phyloP scores from a whole-genome alignment of 176 grass and related monocot genomes.

The Poa annua region DNA sequence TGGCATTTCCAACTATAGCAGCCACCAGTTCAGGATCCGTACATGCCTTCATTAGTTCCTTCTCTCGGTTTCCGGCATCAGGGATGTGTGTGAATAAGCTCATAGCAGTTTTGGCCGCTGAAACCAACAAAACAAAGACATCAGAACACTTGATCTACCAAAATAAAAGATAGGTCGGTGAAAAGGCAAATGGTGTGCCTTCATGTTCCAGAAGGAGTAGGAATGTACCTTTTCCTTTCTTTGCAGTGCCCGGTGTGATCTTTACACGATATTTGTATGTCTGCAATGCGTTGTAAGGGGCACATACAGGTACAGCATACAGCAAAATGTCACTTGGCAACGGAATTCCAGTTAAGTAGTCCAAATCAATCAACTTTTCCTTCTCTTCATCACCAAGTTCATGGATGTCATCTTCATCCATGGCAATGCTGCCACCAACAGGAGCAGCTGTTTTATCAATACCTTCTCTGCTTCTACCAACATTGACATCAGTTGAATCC shows the following conservation, averaged over 20 bases:
- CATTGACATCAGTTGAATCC: constrained; percentile 37
- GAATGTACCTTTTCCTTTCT: constrained; percentile 88
- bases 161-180: background rate
- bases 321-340: constrained; percentile 86
- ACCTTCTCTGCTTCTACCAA: constrained; percentile 46
- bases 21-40: constrained; percentile 95
- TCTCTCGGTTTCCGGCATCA: constrained; percentile 85
- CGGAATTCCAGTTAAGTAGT: constrained; percentile 89
- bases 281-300: constrained; percentile 88
- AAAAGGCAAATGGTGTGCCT: background rate
- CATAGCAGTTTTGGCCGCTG: constrained; percentile 94
- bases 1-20: constrained; percentile 79
- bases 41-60: constrained; percentile 93
- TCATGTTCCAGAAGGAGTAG: background rate
- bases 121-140: constrained; percentile 28
- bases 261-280: constrained; percentile 97
- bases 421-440: constrained; percentile 47
- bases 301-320: constrained; percentile 88
- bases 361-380: constrained; percentile 90
- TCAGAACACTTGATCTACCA: constrained; percentile 46
- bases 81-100: constrained; percentile 74
- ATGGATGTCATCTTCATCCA: constrained; percentile 63
- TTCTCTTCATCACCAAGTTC: constrained; percentile 84
- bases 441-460: constrained; percentile 19
- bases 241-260: constrained; percentile 90